Conservation (phyloP, 495 filamentous ascomycete genomes). For the Ramalina intermedia region DNA sequence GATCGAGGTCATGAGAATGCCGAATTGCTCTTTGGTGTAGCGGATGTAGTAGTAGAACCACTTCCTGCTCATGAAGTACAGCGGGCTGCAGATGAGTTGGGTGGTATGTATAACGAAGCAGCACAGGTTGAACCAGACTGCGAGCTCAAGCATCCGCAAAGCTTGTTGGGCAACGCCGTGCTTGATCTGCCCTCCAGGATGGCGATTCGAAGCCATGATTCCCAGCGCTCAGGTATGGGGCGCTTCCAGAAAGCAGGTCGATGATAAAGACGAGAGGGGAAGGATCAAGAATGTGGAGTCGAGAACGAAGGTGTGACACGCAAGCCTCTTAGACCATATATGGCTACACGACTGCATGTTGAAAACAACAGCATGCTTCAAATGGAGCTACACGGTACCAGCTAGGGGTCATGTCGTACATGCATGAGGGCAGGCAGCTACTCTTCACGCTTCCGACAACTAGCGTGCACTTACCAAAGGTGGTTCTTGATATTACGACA, state of each 20-base stretch:
- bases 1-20: slow-evolving; percentile 41
- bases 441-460: no score
- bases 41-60: slow-evolving; percentile 52
- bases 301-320: background rate
- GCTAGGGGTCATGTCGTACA: no score
- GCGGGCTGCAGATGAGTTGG: slow-evolving; percentile 41
- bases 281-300: background rate
- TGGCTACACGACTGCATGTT: no score
- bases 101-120: slow-evolving; percentile 35
- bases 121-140: slow-evolving; percentile 49
- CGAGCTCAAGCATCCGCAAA: slow-evolving; percentile 46
- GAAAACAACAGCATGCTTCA: no score
- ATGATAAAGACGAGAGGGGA: no score
- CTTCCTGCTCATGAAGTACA: slow-evolving; percentile 45
- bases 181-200: slow-evolving; percentile 52
- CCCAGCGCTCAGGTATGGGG: background rate
- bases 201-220: slow-evolving; percentile 12
- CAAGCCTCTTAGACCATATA: no score
- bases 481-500: no score
- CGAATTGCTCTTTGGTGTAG: slow-evolving; percentile 50
- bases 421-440: no score
- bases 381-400: no score
- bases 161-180: slow-evolving; percentile 53
- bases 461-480: no score
- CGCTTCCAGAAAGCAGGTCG: background rate